phyloP scores from a whole-genome alignment of 179 eudicot species.

The Amaranthus tricolor region DNA sequence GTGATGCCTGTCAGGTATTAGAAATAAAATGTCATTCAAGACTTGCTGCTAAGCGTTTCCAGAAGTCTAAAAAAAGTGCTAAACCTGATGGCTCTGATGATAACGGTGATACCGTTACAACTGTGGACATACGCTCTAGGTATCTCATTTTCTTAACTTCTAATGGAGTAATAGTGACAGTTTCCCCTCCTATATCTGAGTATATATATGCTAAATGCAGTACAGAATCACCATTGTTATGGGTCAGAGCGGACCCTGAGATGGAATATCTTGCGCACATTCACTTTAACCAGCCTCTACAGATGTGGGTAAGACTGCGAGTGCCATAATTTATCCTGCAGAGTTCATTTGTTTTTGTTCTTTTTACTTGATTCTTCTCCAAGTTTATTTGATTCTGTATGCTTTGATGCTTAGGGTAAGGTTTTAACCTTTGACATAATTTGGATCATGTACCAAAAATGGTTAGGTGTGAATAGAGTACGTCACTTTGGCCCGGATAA shows the following conservation, averaged over 20 bases:
- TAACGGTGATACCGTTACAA: slow-evolving; percentile 61
- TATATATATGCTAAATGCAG: slow-evolving; percentile 42
- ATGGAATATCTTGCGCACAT: slow-evolving; percentile 99
- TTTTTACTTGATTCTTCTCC: not conserved
- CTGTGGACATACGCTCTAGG: slow-evolving; percentile 73
- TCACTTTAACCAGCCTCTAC: slow-evolving; percentile 83
- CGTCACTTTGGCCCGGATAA: not conserved
- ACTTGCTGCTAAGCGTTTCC: slow-evolving; percentile 90
- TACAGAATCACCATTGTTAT: slow-evolving; percentile 77
- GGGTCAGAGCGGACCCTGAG: slow-evolving; percentile 98
- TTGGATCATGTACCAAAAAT: not conserved
- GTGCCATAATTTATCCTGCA: not conserved
- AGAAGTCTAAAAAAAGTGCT: slow-evolving; percentile 75
- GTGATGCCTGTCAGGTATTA: slow-evolving; percentile 90
- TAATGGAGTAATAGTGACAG: not conserved
- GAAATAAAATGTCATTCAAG: slow-evolving; percentile 95
- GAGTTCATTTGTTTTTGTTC: not conserved
- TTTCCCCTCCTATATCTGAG: slow-evolving; percentile 7
- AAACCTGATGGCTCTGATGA: slow-evolving; percentile 97
- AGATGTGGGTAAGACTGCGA: slow-evolving; percentile 87
- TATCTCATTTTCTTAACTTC: slow-evolving; percentile 30
- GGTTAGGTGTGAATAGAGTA: not conserved
- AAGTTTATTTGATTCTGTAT: not conserved
- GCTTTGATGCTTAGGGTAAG: not conserved
- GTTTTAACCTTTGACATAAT: not conserved